Evolutionary conservation across 108 stramenopile species (phyloP).

Genomic region (Skeletonema tropicum): DNA sequence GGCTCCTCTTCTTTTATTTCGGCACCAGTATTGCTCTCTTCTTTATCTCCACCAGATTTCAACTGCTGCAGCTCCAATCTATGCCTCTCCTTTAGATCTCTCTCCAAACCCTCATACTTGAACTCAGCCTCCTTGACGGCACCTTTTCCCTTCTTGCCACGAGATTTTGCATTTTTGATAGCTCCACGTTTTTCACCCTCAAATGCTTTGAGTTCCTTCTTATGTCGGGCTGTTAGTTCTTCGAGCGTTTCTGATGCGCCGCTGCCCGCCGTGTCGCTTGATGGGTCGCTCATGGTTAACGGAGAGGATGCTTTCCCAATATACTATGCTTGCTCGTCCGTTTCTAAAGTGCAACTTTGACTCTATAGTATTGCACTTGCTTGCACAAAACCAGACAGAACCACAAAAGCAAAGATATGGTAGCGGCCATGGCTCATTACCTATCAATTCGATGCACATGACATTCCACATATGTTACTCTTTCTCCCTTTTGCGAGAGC

Average conservation of each 20-base stretch:
- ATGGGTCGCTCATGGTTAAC: not conserved
- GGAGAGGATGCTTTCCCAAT: too few species aligned
- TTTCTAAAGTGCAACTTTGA: too few species aligned
- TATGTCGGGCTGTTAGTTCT: slow-evolving; percentile 60
- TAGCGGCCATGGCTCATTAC: too few species aligned
- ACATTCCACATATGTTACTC: too few species aligned
- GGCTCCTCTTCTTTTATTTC: slow-evolving; percentile 8
- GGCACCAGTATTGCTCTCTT: slow-evolving; percentile 3
- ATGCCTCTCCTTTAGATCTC: slow-evolving; percentile 53
- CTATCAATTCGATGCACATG: not conserved
- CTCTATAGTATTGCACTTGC: too few species aligned
- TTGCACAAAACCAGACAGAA: too few species aligned
- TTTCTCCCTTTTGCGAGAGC: too few species aligned
- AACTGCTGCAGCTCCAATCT: slow-evolving; percentile 31
- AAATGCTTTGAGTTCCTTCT: slow-evolving; percentile 83
- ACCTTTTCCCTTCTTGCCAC: slow-evolving; percentile 78
- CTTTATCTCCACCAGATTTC: slow-evolving; percentile 7
- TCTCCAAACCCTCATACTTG: slow-evolving; percentile 46
- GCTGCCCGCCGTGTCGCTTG: not conserved
- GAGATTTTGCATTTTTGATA: slow-evolving; percentile 79
- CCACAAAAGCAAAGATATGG: too few species aligned
- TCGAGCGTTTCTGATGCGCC: slow-evolving; percentile 37
- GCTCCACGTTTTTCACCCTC: slow-evolving; percentile 81
- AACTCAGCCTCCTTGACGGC: slow-evolving; percentile 54
- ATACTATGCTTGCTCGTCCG: too few species aligned